Evolutionary conservation across 306 rosid species (phyloP).

Genomic region (Castanea sativa): DNA sequence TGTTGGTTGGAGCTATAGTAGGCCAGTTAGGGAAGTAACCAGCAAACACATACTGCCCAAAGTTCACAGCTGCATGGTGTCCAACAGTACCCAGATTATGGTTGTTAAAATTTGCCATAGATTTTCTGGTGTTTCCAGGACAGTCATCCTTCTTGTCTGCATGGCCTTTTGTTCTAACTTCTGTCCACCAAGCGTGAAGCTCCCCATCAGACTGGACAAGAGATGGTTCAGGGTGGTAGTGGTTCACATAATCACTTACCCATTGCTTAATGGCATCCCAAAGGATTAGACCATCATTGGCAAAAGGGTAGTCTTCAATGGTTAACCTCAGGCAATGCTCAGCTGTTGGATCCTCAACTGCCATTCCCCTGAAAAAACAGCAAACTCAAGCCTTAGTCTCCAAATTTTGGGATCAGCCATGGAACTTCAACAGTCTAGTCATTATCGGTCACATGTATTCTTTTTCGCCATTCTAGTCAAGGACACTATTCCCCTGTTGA

Average conservation of each 20-base stretch:
- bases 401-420: too few relatives aligned
- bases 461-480: too few relatives aligned
- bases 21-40: slow-evolving; percentile 49
- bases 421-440: too few relatives aligned
- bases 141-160: slow-evolving; percentile 39
- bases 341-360: slow-evolving; percentile 32
- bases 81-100: slow-evolving; percentile 45
- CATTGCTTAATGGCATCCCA: slow-evolving; percentile 40
- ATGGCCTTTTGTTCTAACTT: slow-evolving; percentile 36
- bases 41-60: slow-evolving; percentile 36
- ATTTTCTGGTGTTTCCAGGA: slow-evolving; percentile 31
- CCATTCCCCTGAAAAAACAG: slow-evolving; percentile 36
- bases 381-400: background rate
- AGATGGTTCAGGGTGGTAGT: slow-evolving; percentile 35
- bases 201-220: slow-evolving; percentile 33
- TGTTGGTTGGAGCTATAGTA: slow-evolving; percentile 32
- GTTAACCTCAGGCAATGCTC: slow-evolving; percentile 26
- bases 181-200: slow-evolving; percentile 57
- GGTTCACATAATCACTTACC: slow-evolving; percentile 44
- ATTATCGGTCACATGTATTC: too few relatives aligned
- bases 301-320: too few relatives aligned
- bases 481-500: too few relatives aligned
- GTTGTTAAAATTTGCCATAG: slow-evolving; percentile 30
- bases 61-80: slow-evolving; percentile 48
- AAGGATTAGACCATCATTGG: too few relatives aligned